These are phyloP conservation scores for Hypoxylon sp. DNA, from an alignment of 2,329 filamentous ascomycete genomes.

Conservation along the genomic window DNA sequence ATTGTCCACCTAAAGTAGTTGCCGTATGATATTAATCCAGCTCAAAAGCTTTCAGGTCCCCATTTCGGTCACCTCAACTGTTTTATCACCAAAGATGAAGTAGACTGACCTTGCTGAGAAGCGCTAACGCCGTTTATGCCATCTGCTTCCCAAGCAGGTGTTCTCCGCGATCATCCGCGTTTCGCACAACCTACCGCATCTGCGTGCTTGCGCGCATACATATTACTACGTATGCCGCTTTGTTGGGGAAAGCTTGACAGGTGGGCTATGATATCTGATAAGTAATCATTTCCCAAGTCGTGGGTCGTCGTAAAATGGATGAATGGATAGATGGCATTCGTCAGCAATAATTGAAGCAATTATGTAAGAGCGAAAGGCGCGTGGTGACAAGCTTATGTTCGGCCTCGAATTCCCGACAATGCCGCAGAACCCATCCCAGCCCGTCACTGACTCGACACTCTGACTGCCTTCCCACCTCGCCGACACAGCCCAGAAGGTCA, in stretches of 20 bases:
- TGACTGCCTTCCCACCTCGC: conserved; percentile 11
- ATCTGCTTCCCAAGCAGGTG: conserved; percentile 8
- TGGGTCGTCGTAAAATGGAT: not conserved
- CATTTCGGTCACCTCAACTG: not conserved
- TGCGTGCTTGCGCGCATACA: conserved; percentile 24
- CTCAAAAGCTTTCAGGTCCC: not conserved
- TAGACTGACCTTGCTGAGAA: conserved; percentile 19
- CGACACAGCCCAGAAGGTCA: conserved; percentile 16
- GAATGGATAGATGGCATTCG: not conserved
- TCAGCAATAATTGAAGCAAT: conserved; percentile 11
- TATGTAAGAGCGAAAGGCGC: not conserved
- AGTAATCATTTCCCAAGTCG: conserved; percentile 8
- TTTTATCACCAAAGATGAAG: not conserved
- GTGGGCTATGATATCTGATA: conserved; percentile 21
- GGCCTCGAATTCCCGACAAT: conserved; percentile 2
- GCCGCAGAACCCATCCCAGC: conserved; percentile 1
- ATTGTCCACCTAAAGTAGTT: not conserved
- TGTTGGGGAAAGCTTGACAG: conserved; percentile 27
- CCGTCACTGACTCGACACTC: conserved; percentile 12
- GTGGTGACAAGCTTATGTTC: not conserved
- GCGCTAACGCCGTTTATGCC: conserved; percentile 11
- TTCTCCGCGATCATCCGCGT: conserved; percentile 20
- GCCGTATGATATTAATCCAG: not conserved
- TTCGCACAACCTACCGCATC: conserved; percentile 30
- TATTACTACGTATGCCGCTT: conserved; percentile 33